Evolutionary conservation across 129 eudicot genomes (phyloP).

Genomic region (Artemisia tridentata): DNA sequence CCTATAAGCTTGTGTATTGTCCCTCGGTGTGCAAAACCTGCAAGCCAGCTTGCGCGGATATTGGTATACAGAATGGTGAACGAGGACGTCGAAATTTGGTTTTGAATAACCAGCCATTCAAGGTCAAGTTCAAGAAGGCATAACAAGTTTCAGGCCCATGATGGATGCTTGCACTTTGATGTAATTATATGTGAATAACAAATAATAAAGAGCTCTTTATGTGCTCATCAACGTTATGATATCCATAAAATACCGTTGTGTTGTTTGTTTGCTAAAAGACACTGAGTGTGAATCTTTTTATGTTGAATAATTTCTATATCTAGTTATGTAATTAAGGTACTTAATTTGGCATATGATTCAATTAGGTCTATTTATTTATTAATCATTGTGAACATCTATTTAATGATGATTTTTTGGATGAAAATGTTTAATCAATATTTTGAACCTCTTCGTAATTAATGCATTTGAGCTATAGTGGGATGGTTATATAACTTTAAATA

Average conservation of each 20-base stretch:
- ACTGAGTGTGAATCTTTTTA: too few relatives aligned
- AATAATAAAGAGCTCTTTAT: neutral
- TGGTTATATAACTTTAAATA: too few relatives aligned
- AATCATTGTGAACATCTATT: too few relatives aligned
- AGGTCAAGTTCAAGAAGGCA: conserved; percentile 12
- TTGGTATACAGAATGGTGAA: conserved; percentile 7
- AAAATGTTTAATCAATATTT: too few relatives aligned
- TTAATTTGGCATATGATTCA: too few relatives aligned
- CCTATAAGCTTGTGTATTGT: conserved; percentile 18
- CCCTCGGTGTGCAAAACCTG: conserved; percentile 18
- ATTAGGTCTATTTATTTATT: too few relatives aligned
- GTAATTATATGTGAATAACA: neutral
- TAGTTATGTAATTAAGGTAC: too few relatives aligned
- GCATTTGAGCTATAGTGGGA: too few relatives aligned
- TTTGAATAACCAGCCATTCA: neutral
- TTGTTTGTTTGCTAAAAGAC: too few relatives aligned
- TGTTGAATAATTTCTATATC: too few relatives aligned
- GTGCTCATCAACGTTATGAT: neutral
- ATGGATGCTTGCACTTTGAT: neutral
- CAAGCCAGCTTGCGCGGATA: conserved; percentile 15
- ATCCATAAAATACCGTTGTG: neutral
- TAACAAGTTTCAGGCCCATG: neutral
- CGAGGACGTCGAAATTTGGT: conserved; percentile 1
- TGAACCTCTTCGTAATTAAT: too few relatives aligned
- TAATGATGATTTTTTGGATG: too few relatives aligned